Conservation (phyloP, 352 stramenopile species). For the Aphanomyces stellatus region DNA sequence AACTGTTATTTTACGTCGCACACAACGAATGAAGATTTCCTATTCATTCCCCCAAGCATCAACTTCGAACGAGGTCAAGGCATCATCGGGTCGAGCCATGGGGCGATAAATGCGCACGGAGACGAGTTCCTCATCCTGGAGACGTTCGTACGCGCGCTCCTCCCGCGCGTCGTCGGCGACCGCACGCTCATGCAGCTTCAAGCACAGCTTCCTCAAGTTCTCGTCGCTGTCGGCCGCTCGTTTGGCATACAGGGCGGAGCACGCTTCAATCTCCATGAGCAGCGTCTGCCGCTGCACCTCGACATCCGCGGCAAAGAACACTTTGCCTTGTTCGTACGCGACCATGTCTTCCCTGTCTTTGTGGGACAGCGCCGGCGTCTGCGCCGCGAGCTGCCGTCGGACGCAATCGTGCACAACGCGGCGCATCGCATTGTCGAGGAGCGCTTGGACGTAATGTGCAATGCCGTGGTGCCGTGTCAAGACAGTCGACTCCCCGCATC, state of each 20-base stretch:
- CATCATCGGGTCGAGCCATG: no score
- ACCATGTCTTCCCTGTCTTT: no score
- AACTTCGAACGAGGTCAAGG: no score
- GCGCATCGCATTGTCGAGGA: background rate
- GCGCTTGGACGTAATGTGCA: background rate
- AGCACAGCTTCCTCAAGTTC: background rate
- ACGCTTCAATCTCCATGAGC: conserved; percentile 2
- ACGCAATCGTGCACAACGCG: background rate
- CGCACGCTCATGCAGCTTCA: background rate
- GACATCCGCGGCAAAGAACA: conserved; percentile 10
- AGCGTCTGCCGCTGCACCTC: background rate
- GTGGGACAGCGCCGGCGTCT: background rate
- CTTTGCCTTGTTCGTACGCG: no score
- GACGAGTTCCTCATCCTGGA: no score
- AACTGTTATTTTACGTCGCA: no score
- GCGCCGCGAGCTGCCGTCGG: background rate
- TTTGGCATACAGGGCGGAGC: background rate
- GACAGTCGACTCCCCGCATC: background rate
- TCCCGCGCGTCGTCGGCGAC: background rate
- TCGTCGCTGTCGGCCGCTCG: background rate
- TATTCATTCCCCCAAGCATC: no score
- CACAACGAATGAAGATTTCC: no score
- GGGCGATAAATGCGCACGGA: no score
- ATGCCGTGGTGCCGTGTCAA: background rate
- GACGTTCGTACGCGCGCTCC: background rate